Percentiles rank a stretch among this genome's conserved stretches.
These are phyloP conservation scores for Coniferiporia sulphurascens DNA, from an alignment of 1,284 basidiomycete genomes.

Conservation along the genomic window DNA sequence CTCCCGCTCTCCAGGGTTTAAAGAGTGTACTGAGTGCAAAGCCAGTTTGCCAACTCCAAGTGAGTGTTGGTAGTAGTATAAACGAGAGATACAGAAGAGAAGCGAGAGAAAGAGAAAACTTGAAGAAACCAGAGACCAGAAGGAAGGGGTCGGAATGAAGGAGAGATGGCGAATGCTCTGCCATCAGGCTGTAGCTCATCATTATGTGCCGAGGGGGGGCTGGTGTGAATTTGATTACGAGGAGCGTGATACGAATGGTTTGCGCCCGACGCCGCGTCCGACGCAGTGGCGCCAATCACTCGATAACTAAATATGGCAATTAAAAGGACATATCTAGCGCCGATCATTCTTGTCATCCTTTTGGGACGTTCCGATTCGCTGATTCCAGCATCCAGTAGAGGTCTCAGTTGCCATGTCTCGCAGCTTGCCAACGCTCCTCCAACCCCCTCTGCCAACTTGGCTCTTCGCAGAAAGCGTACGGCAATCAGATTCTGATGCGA, in stretches of 20 bases:
- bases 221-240: background rate
- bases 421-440: too few species aligned
- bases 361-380: too few species aligned
- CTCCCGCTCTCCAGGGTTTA: background rate
- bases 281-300: too few species aligned
- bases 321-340: too few species aligned
- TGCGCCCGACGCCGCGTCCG: too few species aligned
- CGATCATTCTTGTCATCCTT: too few species aligned
- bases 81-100: background rate
- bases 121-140: background rate
- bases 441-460: too few species aligned
- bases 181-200: background rate
- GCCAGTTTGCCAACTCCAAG: background rate
- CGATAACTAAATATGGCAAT: too few species aligned
- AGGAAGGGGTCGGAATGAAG: background rate
- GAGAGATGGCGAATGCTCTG: background rate
- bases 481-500: too few species aligned
- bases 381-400: too few species aligned
- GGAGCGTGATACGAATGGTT: background rate
- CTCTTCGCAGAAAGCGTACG: too few species aligned
- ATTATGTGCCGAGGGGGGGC: background rate
- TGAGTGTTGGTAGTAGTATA: background rate
- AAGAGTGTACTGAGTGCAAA: background rate
- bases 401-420: too few species aligned
- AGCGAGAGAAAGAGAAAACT: background rate